A percentile compares a stretch with the other conserved stretches of the same genome.
Conservation (phyloP, 805 yeast species). For the Starmerella riodocensis region DNA sequence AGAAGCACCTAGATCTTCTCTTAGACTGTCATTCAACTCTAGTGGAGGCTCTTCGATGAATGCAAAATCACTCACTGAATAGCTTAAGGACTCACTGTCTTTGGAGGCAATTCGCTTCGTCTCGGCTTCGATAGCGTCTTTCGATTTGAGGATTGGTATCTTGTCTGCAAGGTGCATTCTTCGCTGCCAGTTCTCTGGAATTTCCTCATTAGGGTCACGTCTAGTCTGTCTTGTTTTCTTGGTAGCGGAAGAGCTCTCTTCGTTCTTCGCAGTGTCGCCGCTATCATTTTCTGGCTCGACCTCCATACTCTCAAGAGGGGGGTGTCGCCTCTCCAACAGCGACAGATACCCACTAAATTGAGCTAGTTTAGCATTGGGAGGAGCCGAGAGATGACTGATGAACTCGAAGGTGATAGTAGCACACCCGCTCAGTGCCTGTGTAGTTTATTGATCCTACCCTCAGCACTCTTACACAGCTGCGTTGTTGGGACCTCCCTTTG, state of each 20-base stretch:
- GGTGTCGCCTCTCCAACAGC: too few species aligned
- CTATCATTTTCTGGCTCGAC: conserved; percentile 5
- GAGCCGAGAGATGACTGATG: too few species aligned
- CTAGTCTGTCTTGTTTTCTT: neutral
- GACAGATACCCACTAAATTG: too few species aligned
- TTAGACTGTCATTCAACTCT: neutral
- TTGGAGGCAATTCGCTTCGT: neutral
- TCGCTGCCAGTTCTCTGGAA: conserved; percentile 26
- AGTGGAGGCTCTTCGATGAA: neutral
- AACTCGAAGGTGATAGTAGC: too few species aligned
- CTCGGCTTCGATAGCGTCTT: neutral
- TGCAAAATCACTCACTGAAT: neutral
- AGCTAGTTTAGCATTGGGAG: too few species aligned
- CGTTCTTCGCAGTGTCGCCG: too few species aligned
- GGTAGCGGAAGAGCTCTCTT: too few species aligned
- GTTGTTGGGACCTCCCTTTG: too few species aligned
- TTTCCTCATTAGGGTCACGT: conserved; percentile 6
- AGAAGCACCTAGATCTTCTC: conserved; percentile 39
- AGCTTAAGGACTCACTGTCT: neutral
- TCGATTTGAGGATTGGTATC: conserved; percentile 11
- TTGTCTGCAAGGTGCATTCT: conserved; percentile 21
- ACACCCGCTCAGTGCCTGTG: too few species aligned
- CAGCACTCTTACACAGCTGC: too few species aligned
- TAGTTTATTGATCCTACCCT: too few species aligned
- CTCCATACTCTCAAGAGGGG: too few species aligned